phyloP scores from a whole-genome alignment of 306 rosid genomes.

The Albizia julibrissin region DNA sequence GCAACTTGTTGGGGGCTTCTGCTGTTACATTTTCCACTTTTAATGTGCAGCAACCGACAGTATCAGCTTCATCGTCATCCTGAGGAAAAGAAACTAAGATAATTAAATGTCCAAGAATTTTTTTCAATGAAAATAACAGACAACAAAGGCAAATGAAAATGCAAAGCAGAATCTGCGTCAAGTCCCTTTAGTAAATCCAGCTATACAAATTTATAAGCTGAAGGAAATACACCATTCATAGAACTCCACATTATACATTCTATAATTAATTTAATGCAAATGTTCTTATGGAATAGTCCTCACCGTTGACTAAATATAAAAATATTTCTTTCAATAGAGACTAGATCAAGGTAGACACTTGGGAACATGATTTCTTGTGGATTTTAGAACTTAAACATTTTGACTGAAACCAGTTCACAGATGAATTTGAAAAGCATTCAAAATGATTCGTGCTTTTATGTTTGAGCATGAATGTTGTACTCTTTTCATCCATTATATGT shows the following conservation, averaged over 20 bases:
- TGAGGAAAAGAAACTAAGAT: constrained; percentile 37
- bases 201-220: constrained; percentile 7
- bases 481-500: not conserved
- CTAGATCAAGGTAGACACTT: not conserved
- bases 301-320: not conserved
- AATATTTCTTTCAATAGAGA: not conserved
- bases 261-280: constrained; percentile 11
- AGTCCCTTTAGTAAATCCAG: constrained; percentile 18
- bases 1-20: constrained; percentile 53
- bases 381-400: not conserved
- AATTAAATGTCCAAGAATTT: not conserved
- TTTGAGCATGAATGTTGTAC: not conserved
- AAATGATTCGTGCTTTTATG: not conserved
- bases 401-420: not conserved
- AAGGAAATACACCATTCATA: constrained; percentile 1
- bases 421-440: not conserved
- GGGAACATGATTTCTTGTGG: not conserved
- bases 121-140: not conserved
- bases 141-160: constrained; percentile 15
- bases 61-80: constrained; percentile 99
- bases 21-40: constrained; percentile 77
- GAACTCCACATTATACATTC: constrained; percentile 3
- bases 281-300: constrained; percentile 10
- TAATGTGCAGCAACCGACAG: constrained; percentile 81
- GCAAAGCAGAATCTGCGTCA: not conserved